Conservation (phyloP, 345 rosid species). For the Boechera divaricarpa region DNA sequence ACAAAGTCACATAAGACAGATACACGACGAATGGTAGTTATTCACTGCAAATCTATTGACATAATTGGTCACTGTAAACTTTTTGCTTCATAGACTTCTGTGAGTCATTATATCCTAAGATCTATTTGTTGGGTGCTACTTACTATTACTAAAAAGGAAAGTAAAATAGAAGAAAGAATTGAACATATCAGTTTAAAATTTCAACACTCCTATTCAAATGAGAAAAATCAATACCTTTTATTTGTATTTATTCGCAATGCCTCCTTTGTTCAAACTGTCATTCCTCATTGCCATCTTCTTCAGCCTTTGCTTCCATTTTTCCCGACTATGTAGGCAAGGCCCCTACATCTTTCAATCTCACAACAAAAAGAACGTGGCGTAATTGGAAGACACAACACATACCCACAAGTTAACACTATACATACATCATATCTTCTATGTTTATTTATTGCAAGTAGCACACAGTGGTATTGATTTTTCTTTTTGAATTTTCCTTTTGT, state of each 20-base stretch:
- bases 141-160: conserved; percentile 28
- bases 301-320: conserved; percentile 20
- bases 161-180: conserved; percentile 35
- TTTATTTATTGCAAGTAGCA: conserved; percentile 38
- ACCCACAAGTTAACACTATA: conserved; percentile 31
- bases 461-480: conserved; percentile 7
- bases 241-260: conserved; percentile 41
- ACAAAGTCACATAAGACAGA: conserved; percentile 41
- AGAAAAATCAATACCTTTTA: conserved; percentile 33
- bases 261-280: conserved; percentile 57
- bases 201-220: conserved; percentile 33
- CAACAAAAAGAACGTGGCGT: conserved; percentile 24
- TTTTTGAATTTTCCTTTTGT: conserved; percentile 6
- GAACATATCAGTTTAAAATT: conserved; percentile 39
- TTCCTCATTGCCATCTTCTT: conserved; percentile 39
- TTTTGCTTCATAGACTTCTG: conserved; percentile 39
- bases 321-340: conserved; percentile 38
- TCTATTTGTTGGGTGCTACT: conserved; percentile 44
- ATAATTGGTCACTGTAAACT: conserved; percentile 46
- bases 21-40: conserved; percentile 49
- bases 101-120: conserved; percentile 47
- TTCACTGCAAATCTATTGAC: conserved; percentile 42
- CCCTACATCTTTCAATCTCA: conserved; percentile 51
- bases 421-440: conserved; percentile 17
- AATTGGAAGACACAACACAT: conserved; percentile 14